Evolutionary conservation across 768 basidiomycete species (phyloP).

Genomic region (Collybiopsis luxurians): DNA sequence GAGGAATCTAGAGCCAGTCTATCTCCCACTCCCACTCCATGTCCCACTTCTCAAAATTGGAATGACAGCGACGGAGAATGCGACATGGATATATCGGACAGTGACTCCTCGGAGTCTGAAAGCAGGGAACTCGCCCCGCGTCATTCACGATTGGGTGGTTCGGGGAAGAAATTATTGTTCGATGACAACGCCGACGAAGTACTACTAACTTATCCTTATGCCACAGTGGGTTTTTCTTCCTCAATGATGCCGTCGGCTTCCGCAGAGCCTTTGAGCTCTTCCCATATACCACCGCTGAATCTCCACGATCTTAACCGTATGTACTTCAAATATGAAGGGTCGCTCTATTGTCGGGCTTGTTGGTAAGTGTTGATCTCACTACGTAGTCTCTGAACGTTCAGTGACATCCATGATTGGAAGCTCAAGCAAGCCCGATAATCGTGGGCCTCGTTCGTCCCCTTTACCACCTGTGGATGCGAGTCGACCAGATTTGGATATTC

Average conservation of each 20-base stretch:
- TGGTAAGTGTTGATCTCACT: background rate
- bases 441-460: background rate
- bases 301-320: slow-evolving; percentile 1
- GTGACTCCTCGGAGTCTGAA: background rate
- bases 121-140: background rate
- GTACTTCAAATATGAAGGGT: background rate
- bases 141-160: background rate
- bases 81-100: slow-evolving; percentile 4
- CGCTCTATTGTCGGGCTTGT: slow-evolving; percentile 1
- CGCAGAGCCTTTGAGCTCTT: background rate
- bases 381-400: background rate
- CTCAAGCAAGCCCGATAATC: background rate
- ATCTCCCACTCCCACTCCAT: too few relatives aligned
- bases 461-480: background rate
- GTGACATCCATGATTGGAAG: background rate
- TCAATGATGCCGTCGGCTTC: background rate
- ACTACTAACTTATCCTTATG: background rate
- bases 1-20: background rate
- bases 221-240: background rate
- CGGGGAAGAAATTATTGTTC: slow-evolving; percentile 1
- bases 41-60: too few relatives aligned
- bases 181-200: background rate
- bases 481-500: background rate
- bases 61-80: background rate
- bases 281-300: background rate